These are phyloP conservation scores for Podaxis sp. DNA, from an alignment of 768 basidiomycete genomes.

Conservation along the genomic window DNA sequence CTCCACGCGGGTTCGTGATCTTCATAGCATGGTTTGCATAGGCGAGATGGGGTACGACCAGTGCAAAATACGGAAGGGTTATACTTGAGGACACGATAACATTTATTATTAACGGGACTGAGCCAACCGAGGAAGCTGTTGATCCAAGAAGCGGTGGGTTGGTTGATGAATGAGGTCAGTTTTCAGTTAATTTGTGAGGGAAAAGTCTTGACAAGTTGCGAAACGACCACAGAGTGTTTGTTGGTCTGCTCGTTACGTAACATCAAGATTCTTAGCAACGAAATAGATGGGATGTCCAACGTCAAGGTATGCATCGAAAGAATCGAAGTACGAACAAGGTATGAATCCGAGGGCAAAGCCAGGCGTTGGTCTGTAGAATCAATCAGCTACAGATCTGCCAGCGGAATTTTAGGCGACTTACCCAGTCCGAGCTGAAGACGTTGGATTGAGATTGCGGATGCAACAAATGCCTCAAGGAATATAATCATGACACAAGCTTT, in stretches of 20 bases:
- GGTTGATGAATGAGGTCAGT: slow-evolving; percentile 91
- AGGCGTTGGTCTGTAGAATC: slow-evolving; percentile 78
- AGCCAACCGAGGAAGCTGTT: slow-evolving; percentile 96
- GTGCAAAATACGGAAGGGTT: slow-evolving; percentile 77
- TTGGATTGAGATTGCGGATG: slow-evolving; percentile 89
- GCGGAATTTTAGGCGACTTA: slow-evolving; percentile 34
- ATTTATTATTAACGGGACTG: slow-evolving; percentile 82
- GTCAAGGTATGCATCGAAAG: slow-evolving; percentile 83
- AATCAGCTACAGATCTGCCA: slow-evolving; percentile 3
- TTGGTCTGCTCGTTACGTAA: slow-evolving; percentile 68
- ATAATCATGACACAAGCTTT: slow-evolving; percentile 72
- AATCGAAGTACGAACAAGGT: slow-evolving; percentile 91
- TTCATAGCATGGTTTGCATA: slow-evolving; percentile 82
- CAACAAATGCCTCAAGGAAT: slow-evolving; percentile 79
- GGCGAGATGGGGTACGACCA: slow-evolving; percentile 55
- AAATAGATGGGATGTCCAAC: slow-evolving; percentile 99
- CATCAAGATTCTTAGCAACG: slow-evolving; percentile 70
- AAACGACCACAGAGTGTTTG: slow-evolving; percentile 90
- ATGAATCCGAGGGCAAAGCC: slow-evolving; percentile 90
- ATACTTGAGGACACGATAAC: slow-evolving; percentile 83
- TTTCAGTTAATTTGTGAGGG: slow-evolving; percentile 87
- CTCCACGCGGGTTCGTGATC: slow-evolving; percentile 82
- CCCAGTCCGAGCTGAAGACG: slow-evolving; percentile 91
- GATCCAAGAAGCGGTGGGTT: slow-evolving; percentile 92
- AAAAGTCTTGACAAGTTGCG: slow-evolving; percentile 83